Evolutionary conservation across 2,329 filamentous ascomycete species (phyloP).

Genomic region (Hymenotorrendiella dingleyae): DNA sequence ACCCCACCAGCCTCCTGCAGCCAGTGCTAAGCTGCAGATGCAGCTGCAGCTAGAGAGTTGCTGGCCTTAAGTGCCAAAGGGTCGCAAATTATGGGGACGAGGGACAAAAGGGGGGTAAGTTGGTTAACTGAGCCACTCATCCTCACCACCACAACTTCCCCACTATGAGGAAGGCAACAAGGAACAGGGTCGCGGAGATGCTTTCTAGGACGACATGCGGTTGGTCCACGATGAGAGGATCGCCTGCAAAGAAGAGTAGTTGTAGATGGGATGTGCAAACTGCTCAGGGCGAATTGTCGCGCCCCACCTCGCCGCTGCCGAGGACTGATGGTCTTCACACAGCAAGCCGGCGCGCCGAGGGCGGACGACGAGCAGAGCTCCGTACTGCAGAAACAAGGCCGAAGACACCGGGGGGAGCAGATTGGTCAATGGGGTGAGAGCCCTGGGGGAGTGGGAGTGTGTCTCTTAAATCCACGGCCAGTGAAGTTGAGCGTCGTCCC

Average conservation of each 20-base stretch:
- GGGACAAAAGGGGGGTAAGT: neutral
- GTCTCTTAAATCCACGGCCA: no score
- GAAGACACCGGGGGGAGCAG: no score
- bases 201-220: no score
- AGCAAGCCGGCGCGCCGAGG: no score
- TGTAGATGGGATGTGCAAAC: neutral
- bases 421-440: no score
- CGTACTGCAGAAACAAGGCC: no score
- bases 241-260: neutral
- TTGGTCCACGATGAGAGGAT: neutral
- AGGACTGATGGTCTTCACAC: no score
- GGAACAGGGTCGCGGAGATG: neutral
- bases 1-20: constrained; percentile 10
- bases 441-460: neutral
- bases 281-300: neutral
- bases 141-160: neutral
- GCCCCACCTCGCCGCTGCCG: neutral
- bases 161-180: constrained; percentile 1
- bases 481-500: no score
- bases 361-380: no score
- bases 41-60: neutral
- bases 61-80: no score
- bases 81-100: no score
- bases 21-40: constrained; percentile 7
- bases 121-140: constrained; percentile 7